Conservation (phyloP, 495 filamentous ascomycete species). For the Schizothecium vesticola region DNA sequence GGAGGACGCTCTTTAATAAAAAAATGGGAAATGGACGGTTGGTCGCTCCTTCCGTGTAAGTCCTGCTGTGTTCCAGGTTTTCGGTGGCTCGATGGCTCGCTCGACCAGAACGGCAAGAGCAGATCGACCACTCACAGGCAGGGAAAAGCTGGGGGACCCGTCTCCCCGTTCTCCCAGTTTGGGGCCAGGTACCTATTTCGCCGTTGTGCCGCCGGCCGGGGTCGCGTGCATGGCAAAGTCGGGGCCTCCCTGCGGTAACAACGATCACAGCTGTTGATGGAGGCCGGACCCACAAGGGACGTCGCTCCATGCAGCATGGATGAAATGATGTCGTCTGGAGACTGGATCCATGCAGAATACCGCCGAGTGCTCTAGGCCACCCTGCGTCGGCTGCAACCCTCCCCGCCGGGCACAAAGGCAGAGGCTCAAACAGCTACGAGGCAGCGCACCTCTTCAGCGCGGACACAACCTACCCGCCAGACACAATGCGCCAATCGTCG, state of each 20-base stretch:
- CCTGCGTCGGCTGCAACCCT: conserved; percentile 3
- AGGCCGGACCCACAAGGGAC: conserved; percentile 2
- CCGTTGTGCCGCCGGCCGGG: conserved; percentile 32
- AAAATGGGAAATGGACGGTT: neutral
- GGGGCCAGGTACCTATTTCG: conserved; percentile 30
- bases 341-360: conserved; percentile 25
- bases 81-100: conserved; percentile 17
- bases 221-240: conserved; percentile 21
- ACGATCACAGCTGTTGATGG: conserved; percentile 5
- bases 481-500: neutral
- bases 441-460: too few relatives aligned
- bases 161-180: conserved; percentile 29
- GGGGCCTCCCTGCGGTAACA: neutral
- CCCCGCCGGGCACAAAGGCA: neutral
- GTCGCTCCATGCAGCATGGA: neutral
- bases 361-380: conserved; percentile 23
- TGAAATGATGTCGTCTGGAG: neutral
- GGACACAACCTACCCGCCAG: neutral
- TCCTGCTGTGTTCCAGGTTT: conserved; percentile 17
- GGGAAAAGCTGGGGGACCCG: conserved; percentile 17
- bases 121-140: conserved; percentile 19
- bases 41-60: neutral
- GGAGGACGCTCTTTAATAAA: neutral
- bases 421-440: neutral
- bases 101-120: conserved; percentile 12